Evolutionary conservation across 2,329 filamentous ascomycete genomes (phyloP).

Genomic region (Didymella sp.): DNA sequence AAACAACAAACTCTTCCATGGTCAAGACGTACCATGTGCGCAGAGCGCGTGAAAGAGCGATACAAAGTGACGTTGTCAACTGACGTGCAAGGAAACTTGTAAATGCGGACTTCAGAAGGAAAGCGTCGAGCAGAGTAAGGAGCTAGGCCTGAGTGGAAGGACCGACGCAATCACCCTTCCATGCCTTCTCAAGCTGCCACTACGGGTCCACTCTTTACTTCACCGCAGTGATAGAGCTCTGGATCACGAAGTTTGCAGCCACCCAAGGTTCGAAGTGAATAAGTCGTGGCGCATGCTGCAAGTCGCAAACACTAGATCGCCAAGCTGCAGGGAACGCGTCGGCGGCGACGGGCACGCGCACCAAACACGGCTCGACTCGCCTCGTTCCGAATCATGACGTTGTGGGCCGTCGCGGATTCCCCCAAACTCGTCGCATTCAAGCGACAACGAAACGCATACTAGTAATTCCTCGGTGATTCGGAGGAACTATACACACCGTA

Average conservation of each 20-base stretch:
- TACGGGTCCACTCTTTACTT: neutral
- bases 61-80: neutral
- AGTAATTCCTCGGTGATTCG: neutral
- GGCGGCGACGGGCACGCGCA: slow-evolving; percentile 10
- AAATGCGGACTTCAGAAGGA: neutral
- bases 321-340: slow-evolving; percentile 19
- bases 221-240: neutral
- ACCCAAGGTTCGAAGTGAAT: no score
- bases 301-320: slow-evolving; percentile 2
- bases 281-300: slow-evolving; percentile 6
- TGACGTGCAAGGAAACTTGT: neutral
- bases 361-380: slow-evolving; percentile 5
- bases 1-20: neutral
- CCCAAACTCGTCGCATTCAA: neutral
- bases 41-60: neutral
- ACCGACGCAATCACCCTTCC: neutral
- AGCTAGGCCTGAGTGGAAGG: neutral
- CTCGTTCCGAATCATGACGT: slow-evolving; percentile 18
- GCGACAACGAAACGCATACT: neutral
- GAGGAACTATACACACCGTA: slow-evolving; percentile 3
- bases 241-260: neutral
- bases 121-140: neutral
- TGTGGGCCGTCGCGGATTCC: slow-evolving; percentile 2
- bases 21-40: slow-evolving; percentile 15
- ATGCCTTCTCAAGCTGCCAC: neutral